These are phyloP conservation scores for Podospora conica DNA, from an alignment of 495 filamentous ascomycete genomes.

Conservation along the genomic window DNA sequence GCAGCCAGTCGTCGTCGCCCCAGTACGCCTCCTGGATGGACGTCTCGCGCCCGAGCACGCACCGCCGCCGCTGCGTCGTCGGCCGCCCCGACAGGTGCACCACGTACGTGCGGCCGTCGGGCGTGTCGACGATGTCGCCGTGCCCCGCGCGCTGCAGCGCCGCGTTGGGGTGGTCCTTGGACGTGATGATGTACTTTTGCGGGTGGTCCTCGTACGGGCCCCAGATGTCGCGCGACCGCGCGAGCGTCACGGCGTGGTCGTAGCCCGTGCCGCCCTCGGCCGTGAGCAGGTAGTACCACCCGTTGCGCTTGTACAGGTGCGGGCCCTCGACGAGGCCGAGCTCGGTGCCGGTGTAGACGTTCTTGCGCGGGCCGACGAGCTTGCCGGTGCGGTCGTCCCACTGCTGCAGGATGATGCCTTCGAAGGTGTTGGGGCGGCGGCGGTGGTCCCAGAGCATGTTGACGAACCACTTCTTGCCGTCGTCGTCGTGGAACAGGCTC, in stretches of 20 bases:
- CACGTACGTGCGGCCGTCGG: conserved; percentile 49
- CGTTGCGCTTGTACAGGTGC: conserved; percentile 58
- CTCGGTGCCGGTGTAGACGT: conserved; percentile 51
- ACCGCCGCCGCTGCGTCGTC: conserved; percentile 46
- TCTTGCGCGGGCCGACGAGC: conserved; percentile 42
- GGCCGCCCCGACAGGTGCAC: conserved; percentile 51
- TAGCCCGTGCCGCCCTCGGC: conserved; percentile 61
- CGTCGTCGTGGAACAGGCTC: conserved; percentile 52
- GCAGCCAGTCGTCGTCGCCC: conserved; percentile 50
- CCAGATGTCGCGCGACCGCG: conserved; percentile 47
- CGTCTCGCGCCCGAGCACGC: conserved; percentile 50
- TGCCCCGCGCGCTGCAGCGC: conserved; percentile 52
- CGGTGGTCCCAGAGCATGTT: conserved; percentile 52
- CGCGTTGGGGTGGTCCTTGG: conserved; percentile 39
- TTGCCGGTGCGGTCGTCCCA: conserved; percentile 39
- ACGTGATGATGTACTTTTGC: conserved; percentile 39
- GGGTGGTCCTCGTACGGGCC: conserved; percentile 55
- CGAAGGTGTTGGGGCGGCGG: conserved; percentile 37
- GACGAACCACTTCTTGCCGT: conserved; percentile 50
- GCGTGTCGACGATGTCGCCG: conserved; percentile 54
- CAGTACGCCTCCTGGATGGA: conserved; percentile 51
- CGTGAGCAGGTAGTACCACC: conserved; percentile 62
- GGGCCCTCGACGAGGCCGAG: conserved; percentile 54
- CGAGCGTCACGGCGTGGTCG: conserved; percentile 48
- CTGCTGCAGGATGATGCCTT: conserved; percentile 46